These are phyloP conservation scores for Croton setiger DNA, from an alignment of 441 rosid genomes.

Conservation along the genomic window DNA sequence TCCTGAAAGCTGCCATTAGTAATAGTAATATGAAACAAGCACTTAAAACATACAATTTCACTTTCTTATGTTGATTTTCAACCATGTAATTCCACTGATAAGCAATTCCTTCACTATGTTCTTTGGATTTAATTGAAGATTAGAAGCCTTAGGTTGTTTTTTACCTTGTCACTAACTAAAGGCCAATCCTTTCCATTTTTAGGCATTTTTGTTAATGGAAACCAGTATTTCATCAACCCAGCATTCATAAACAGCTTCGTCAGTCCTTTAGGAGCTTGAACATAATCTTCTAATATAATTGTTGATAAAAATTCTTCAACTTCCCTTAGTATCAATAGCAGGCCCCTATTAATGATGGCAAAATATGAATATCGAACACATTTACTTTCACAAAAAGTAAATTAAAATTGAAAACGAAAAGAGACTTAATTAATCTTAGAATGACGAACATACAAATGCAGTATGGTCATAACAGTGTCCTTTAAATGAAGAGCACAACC, in stretches of 20 bases:
- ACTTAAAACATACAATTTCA: background rate
- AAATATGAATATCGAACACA: background rate
- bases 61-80: constrained; percentile 71
- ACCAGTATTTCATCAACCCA: constrained; percentile 82
- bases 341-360: constrained; percentile 40
- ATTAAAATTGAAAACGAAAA: too few species aligned
- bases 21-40: background rate
- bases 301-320: constrained; percentile 65
- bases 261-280: constrained; percentile 53
- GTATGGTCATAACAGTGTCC: constrained; percentile 61
- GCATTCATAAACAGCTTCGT: constrained; percentile 61
- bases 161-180: constrained; percentile 67
- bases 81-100: constrained; percentile 91
- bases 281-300: constrained; percentile 80
- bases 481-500: constrained; percentile 83
- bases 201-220: constrained; percentile 67
- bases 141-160: constrained; percentile 63
- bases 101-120: constrained; percentile 73
- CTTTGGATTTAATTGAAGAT: constrained; percentile 64
- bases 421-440: background rate
- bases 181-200: constrained; percentile 76
- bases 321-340: constrained; percentile 61
- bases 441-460: constrained; percentile 54
- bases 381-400: too few species aligned
- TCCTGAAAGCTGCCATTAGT: too few species aligned